phyloP scores from a whole-genome alignment of 768 basidiomycete species.

The Serendipita indica region DNA sequence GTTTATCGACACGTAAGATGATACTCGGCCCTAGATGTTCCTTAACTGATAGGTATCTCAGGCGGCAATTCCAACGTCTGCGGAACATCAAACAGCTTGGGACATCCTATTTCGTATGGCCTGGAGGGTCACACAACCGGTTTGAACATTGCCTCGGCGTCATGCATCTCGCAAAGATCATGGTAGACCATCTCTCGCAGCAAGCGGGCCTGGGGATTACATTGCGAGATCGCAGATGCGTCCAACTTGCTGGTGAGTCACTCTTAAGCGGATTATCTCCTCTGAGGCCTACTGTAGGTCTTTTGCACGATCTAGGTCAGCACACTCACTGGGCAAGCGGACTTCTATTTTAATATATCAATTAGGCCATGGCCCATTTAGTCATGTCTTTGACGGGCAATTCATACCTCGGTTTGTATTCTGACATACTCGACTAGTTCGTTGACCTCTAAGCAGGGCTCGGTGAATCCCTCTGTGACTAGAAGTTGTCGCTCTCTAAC shows the following conservation, averaged over 20 bases:
- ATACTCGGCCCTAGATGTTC: slow-evolving; percentile 1
- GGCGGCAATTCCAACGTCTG: slow-evolving; percentile 63
- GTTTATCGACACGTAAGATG: slow-evolving; percentile 56
- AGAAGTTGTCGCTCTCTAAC: too few species aligned
- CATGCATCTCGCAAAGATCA: slow-evolving; percentile 51
- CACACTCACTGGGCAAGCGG: too few species aligned
- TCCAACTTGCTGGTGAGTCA: slow-evolving; percentile 47
- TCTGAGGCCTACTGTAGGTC: slow-evolving; percentile 19
- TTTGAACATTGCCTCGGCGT: slow-evolving; percentile 81
- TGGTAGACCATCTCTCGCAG: slow-evolving; percentile 41
- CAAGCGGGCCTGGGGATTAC: slow-evolving; percentile 55
- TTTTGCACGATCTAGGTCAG: slow-evolving; percentile 61
- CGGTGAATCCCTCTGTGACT: not conserved
- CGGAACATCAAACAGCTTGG: slow-evolving; percentile 70
- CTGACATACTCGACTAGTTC: not conserved
- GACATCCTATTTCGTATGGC: slow-evolving; percentile 59
- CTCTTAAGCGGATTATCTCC: not conserved
- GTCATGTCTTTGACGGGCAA: slow-evolving; percentile 63
- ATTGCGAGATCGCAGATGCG: slow-evolving; percentile 56
- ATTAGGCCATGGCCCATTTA: slow-evolving; percentile 70
- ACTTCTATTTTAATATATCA: not conserved
- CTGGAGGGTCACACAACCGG: slow-evolving; percentile 62
- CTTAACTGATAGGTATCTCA: slow-evolving; percentile 19
- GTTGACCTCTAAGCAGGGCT: not conserved
- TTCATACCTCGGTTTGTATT: slow-evolving; percentile 61